Evolutionary conservation across 352 stramenopile genomes (phyloP).

Genomic region (Globisporangium perplexum): DNA sequence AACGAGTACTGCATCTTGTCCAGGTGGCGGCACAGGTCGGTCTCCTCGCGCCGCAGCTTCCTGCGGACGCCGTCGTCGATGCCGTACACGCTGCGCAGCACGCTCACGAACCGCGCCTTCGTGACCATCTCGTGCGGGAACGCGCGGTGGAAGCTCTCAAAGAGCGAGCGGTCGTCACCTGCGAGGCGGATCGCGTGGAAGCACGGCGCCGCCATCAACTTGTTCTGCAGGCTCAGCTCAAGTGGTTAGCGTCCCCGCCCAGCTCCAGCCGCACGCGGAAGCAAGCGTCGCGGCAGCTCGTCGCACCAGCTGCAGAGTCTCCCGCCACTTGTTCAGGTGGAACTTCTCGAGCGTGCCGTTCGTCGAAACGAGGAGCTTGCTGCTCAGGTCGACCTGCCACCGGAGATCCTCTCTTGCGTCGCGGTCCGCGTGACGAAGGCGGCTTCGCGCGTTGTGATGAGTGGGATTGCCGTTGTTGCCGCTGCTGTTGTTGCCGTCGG

Average conservation of each 20-base stretch:
- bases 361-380: slow-evolving; percentile 5
- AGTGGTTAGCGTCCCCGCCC: background rate
- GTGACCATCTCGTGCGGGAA: slow-evolving; percentile 65
- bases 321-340: slow-evolving; percentile 55
- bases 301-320: slow-evolving; percentile 44
- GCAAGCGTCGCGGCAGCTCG: background rate
- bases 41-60: slow-evolving; percentile 16
- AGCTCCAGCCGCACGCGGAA: background rate
- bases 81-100: slow-evolving; percentile 50
- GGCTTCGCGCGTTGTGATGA: background rate
- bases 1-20: slow-evolving; percentile 59
- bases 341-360: slow-evolving; percentile 59
- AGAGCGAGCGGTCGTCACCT: slow-evolving; percentile 56
- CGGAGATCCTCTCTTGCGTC: background rate
- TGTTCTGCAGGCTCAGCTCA: slow-evolving; percentile 16
- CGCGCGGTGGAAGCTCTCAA: slow-evolving; percentile 62
- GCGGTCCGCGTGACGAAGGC: background rate
- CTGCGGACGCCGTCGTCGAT: slow-evolving; percentile 24
- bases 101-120: slow-evolving; percentile 59
- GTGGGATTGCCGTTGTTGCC: background rate
- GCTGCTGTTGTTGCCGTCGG: background rate
- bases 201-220: slow-evolving; percentile 26
- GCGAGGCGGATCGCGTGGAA: slow-evolving; percentile 49
- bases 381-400: slow-evolving; percentile 8
- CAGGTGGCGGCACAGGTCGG: slow-evolving; percentile 44